Evolutionary conservation across 2,329 filamentous ascomycete species (phyloP), one percentile per base, ranked within the genome.

Genomic region (Phaeomoniella chlamydospora): DNA sequence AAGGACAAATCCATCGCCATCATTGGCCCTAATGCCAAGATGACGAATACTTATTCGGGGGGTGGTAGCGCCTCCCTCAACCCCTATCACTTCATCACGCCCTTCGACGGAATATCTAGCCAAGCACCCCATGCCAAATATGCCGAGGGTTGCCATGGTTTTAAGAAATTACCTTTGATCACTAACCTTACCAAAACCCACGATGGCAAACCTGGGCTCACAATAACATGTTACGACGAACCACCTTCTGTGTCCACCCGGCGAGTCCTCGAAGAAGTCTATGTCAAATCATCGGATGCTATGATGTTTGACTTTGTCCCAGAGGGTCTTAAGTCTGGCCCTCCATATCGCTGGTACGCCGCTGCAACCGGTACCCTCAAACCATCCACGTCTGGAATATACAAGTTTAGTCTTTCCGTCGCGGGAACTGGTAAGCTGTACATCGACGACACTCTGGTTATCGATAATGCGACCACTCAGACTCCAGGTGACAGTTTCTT

Each of bases 391-490:
- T 70, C 73, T 43, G 66, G 66, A 29, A 58, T 65, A 1, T 80
- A 74, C 51, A 74, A 80, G 47, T 70, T 82, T 38, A 71, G 75
- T n/a, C 59, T 79, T 16, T 71, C 73, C 4, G 76, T 80, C 5
- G 69, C 68, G 31, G 77, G 77, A 16, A 76, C 72, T 1, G 76
- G 74, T n/a, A 73, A 71, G 44, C 61, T 80, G 9, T 76, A 68
- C 43, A 65, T 80, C 37, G 70, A 81, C 43, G 74, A 61, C 40
- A 58, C 74, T 39, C 56, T 78, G 2, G 61, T 80, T 18, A 68
- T 81, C 14, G 74, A 80, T 55, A 80, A 81, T 47, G 66, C 68
- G 13, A 76, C 73, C 34, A 71, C 74, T 39, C 77, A 81, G 51
- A 60, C 53, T 33, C 65, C 70, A 15, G 74, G 76, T 9, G 70